Percentiles rank a stretch among this genome's conserved stretches.
phyloP scores from a whole-genome alignment of 768 basidiomycete genomes.

The Podaxis pistillaris region DNA sequence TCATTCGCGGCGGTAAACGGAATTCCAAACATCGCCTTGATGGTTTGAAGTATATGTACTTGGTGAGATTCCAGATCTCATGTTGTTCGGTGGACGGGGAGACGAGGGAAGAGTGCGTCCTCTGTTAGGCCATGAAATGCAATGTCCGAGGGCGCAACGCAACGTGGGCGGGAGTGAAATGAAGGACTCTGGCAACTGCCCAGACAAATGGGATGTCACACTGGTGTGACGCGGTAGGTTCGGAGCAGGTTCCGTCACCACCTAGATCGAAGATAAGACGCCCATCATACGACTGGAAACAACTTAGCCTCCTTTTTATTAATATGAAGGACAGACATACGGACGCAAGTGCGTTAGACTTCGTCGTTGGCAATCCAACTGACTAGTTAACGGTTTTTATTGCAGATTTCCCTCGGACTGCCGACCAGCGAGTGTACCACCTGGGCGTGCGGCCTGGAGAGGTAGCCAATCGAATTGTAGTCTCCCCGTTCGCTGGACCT shows the following conservation, averaged over 20 bases:
- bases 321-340: slow-evolving; percentile 60
- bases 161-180: too few relatives aligned
- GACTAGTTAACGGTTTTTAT: background rate
- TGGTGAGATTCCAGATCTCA: too few relatives aligned
- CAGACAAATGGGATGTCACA: background rate
- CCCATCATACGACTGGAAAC: background rate
- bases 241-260: background rate
- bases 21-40: too few relatives aligned
- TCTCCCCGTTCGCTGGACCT: slow-evolving; percentile 16
- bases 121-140: too few relatives aligned
- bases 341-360: slow-evolving; percentile 60
- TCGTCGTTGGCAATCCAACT: background rate
- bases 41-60: too few relatives aligned
- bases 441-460: slow-evolving; percentile 74
- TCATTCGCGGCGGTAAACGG: too few relatives aligned
- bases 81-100: too few relatives aligned
- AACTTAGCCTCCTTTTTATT: slow-evolving; percentile 7
- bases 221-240: background rate
- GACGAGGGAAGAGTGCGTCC: too few relatives aligned
- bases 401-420: slow-evolving; percentile 75
- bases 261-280: slow-evolving; percentile 1
- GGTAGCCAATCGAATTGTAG: slow-evolving; percentile 78
- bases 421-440: slow-evolving; percentile 75
- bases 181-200: background rate
- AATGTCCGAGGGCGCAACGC: too few relatives aligned